phyloP scores from a whole-genome alignment of 2,329 filamentous ascomycete genomes.

The Fusarium austroafricanum region DNA sequence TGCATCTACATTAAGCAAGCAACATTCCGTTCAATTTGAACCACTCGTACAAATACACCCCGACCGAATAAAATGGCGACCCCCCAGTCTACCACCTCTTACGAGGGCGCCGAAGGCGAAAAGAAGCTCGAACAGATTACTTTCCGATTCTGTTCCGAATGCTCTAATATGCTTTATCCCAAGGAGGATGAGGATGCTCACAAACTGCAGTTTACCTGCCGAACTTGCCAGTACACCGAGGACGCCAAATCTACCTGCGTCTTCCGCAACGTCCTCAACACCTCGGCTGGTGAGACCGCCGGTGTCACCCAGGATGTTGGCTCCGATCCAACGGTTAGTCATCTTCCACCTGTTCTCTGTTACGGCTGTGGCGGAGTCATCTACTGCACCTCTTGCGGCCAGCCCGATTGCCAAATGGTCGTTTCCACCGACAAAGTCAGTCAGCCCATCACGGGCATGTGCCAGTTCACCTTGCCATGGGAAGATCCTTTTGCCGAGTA shows the following conservation, averaged over 20 bases:
- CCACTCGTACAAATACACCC: slow-evolving; percentile 14
- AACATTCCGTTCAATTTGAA: slow-evolving; percentile 17
- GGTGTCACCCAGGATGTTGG: slow-evolving; percentile 98
- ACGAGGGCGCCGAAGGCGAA: slow-evolving; percentile 57
- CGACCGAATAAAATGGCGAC: slow-evolving; percentile 63
- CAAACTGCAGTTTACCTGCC: slow-evolving; percentile 93
- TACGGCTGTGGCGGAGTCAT: slow-evolving; percentile 60
- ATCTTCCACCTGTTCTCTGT: slow-evolving; percentile 58
- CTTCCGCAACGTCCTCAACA: slow-evolving; percentile 94
- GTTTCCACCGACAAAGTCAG: slow-evolving; percentile 32
- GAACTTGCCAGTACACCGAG: slow-evolving; percentile 93
- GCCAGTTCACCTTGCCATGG: slow-evolving; percentile 47
- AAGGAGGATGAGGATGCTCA: slow-evolving; percentile 90
- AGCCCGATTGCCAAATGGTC: slow-evolving; percentile 42
- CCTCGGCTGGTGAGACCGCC: slow-evolving; percentile 91
- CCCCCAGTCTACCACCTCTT: slow-evolving; percentile 62
- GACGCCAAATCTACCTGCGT: slow-evolving; percentile 89
- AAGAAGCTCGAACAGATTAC: slow-evolving; percentile 82
- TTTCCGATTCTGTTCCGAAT: slow-evolving; percentile 98
- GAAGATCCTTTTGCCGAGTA: slow-evolving; percentile 53
- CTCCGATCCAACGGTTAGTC: slow-evolving; percentile 98
- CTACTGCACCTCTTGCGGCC: slow-evolving; percentile 56
- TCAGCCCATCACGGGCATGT: slow-evolving; percentile 46
- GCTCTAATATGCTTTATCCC: slow-evolving; percentile 97
- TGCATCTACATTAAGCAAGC: slow-evolving; percentile 3